A percentile compares a stretch with the other conserved stretches of the same genome.
Conservation (phyloP, 257 asterid species). For the Solanum chilense region DNA sequence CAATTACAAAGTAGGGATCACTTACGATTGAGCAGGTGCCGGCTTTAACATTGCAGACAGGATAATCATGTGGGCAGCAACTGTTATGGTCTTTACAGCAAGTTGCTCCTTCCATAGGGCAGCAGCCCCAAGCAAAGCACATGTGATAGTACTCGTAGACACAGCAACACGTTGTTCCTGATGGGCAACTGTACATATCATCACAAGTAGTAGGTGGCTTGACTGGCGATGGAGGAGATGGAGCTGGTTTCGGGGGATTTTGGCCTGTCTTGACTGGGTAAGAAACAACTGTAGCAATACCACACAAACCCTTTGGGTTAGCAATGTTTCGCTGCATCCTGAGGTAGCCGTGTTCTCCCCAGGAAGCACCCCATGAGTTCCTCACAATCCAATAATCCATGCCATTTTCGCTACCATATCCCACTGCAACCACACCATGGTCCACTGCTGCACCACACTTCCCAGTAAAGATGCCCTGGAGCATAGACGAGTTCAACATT, state of each 20-base stretch:
- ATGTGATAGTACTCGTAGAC: constrained; percentile 12
- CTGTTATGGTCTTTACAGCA: constrained; percentile 74
- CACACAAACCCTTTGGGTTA: constrained; percentile 42
- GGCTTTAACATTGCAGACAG: constrained; percentile 49
- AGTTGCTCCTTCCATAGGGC: constrained; percentile 66
- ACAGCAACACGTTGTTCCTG: constrained; percentile 68
- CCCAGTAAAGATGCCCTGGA: constrained; percentile 63
- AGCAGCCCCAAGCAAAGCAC: constrained; percentile 81
- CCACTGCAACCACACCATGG: constrained; percentile 75
- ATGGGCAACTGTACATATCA: constrained; percentile 32
- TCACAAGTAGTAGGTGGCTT: constrained; percentile 45
- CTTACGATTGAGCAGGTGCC: constrained; percentile 75
- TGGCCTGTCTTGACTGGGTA: constrained; percentile 54
- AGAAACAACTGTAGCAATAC: constrained; percentile 60
- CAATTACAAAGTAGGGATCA: background rate
- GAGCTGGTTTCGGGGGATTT: constrained; percentile 69
- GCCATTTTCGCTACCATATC: constrained; percentile 50
- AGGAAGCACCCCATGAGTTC: constrained; percentile 66
- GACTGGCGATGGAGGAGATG: constrained; percentile 67
- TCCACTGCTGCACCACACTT: constrained; percentile 45
- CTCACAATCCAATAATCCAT: constrained; percentile 62
- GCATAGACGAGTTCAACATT: background rate
- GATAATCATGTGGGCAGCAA: constrained; percentile 82
- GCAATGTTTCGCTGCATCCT: constrained; percentile 58
- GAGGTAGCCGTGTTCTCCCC: constrained; percentile 78